Evolutionary conservation across 2,329 filamentous ascomycete genomes (phyloP), one percentile per base, ranked within the genome.

Genomic region (Macrophomina pseudophaseolina): DNA sequence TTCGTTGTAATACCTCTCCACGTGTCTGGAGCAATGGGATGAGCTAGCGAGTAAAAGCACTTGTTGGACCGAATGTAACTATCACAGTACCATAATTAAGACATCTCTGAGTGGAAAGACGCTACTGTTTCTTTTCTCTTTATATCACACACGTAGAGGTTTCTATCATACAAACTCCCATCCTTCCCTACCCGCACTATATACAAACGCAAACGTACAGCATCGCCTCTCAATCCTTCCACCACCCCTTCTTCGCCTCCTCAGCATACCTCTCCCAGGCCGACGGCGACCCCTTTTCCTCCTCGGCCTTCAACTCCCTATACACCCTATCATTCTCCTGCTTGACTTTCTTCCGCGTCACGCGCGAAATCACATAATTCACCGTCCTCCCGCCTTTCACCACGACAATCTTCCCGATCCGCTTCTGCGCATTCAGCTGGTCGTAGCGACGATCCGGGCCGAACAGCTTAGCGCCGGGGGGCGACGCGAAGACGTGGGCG

Each of bases 321-420:
- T 12, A 9, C 40, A 33, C 30, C 14, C 9, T 14, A 40, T 33
- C 5, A 23, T 9, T 16, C 42, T n/a, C 9, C 1, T 1, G 1
- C 40, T 32, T 46, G 1, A 49, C 2, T 0, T 14, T 51, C 44
- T 30, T 35, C 58, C 4, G 11, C 42, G 58, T 28, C 30, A 48
- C 2, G 16, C 32, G 32, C n/a, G n/a, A 5, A 1, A 49, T 4
- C 14, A 95, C 88, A 83, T 94, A 90, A 79, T 94, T 96, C 33
- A 94, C 85, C 59, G 91, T 82, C 75, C 84, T 88, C 12, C 91
- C 91, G 1, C 84, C 85, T 66, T 83, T 83, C 12, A 91, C 88
- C 12, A 92, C 84, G 72, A 94, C 86, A 1, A 89, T 84, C 69
- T 87, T 87, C 71, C 72, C 87, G n/a, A 88, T 85, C 69, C 81